These are phyloP conservation scores for Rhododendron henanense DNA, from an alignment of 148 eudicot species.

Conservation along the genomic window DNA sequence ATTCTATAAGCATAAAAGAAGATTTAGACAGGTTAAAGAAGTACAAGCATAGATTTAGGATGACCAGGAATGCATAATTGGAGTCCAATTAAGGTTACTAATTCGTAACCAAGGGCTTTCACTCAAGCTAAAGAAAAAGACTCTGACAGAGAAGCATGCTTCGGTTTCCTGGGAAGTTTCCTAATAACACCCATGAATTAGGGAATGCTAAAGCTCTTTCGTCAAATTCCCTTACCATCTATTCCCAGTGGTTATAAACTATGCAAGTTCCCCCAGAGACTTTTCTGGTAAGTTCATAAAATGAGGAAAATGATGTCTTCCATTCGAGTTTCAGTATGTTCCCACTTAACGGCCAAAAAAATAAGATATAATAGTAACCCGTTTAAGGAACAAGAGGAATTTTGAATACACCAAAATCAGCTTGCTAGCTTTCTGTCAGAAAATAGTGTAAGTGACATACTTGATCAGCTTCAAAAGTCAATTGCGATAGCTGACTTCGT, in stretches of 20 bases:
- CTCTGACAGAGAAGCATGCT: neutral
- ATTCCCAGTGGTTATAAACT: neutral
- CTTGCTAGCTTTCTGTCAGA: neutral
- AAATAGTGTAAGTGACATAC: conserved; percentile 25
- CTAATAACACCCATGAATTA: neutral
- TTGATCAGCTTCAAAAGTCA: conserved; percentile 89
- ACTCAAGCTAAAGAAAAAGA: neutral
- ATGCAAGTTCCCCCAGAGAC: neutral
- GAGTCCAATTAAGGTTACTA: neutral
- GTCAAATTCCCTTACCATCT: neutral
- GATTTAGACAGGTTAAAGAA: conserved; percentile 5
- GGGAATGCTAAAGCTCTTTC: conserved; percentile 5
- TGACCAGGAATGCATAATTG: neutral
- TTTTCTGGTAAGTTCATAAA: neutral
- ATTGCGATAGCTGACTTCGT: conserved; percentile 65
- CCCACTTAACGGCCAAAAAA: neutral
- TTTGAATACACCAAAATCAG: neutral
- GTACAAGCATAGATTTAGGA: neutral
- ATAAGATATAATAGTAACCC: neutral
- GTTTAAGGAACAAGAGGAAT: neutral
- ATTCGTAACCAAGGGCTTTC: neutral
- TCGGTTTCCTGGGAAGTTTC: neutral
- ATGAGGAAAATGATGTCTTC: neutral
- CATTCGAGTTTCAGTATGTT: neutral
- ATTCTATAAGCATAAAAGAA: conserved; percentile 31